phyloP scores from a whole-genome alignment of 139 green algal species.

The Picochlorum sp. region DNA sequence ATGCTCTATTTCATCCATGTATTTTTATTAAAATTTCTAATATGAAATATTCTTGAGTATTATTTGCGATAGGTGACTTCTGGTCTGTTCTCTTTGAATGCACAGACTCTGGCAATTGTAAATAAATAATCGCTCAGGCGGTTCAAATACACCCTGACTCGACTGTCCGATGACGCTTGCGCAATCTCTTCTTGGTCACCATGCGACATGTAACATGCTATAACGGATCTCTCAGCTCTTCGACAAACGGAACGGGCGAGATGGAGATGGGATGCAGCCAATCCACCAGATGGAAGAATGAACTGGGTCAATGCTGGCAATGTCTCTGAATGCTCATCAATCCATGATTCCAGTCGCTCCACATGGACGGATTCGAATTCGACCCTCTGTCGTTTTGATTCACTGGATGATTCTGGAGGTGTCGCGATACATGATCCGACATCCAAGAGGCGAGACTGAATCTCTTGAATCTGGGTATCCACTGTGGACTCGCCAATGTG shows the following conservation, averaged over 20 bases:
- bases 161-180: slow-evolving; percentile 21
- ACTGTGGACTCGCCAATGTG: slow-evolving; percentile 6
- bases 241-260: slow-evolving; percentile 73
- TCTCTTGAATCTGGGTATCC: slow-evolving; percentile 50
- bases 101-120: slow-evolving; percentile 68
- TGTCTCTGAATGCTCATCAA: slow-evolving; percentile 69
- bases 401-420: slow-evolving; percentile 40
- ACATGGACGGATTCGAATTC: slow-evolving; percentile 44
- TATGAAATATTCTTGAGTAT: background rate
- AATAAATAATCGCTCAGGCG: slow-evolving; percentile 95
- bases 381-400: slow-evolving; percentile 54
- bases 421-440: slow-evolving; percentile 87
- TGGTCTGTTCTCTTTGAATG: slow-evolving; percentile 15
- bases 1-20: too few relatives aligned
- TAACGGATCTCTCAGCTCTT: slow-evolving; percentile 75
- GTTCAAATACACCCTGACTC: slow-evolving; percentile 77
- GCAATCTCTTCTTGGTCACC: slow-evolving; percentile 8
- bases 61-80: slow-evolving; percentile 26
- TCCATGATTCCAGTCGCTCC: slow-evolving; percentile 72
- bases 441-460: slow-evolving; percentile 88
- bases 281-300: slow-evolving; percentile 84
- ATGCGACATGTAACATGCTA: slow-evolving; percentile 33
- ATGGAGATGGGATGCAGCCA: slow-evolving; percentile 56
- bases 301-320: slow-evolving; percentile 82
- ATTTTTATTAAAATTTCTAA: too few relatives aligned